Evolutionary conservation across 331 rosid species (phyloP).

Genomic region (Rosa hybrid): DNA sequence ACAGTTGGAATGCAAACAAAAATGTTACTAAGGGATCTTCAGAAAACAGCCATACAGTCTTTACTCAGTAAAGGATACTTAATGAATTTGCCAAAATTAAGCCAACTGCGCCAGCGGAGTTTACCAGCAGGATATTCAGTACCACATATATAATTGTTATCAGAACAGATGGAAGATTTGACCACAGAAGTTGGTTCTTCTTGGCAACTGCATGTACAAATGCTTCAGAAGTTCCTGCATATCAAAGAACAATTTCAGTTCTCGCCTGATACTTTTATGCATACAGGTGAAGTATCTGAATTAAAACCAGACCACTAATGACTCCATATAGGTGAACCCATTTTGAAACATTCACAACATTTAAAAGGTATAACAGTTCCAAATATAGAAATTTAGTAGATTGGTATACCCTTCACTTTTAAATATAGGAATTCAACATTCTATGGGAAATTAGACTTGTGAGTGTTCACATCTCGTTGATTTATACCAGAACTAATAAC

Average conservation of each 20-base stretch:
- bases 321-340: neutral
- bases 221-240: constrained; percentile 92
- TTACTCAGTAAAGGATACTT: constrained; percentile 64
- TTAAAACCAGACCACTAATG: neutral
- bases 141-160: constrained; percentile 73
- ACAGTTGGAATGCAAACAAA: neutral
- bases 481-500: neutral
- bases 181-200: constrained; percentile 74
- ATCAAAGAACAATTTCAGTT: constrained; percentile 8
- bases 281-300: neutral
- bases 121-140: constrained; percentile 72
- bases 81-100: constrained; percentile 80
- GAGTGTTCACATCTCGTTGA: neutral
- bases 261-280: neutral
- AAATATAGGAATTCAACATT: neutral
- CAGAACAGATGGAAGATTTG: constrained; percentile 71
- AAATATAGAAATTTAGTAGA: neutral
- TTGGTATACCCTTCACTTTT: neutral
- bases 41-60: neutral
- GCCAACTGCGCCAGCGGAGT: constrained; percentile 80
- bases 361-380: constrained; percentile 4
- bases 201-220: constrained; percentile 90
- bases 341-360: neutral
- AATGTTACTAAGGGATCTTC: neutral
- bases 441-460: neutral